These are phyloP conservation scores for Trichoderma virens DNA, from an alignment of 495 filamentous ascomycete species.

Conservation along the genomic window DNA sequence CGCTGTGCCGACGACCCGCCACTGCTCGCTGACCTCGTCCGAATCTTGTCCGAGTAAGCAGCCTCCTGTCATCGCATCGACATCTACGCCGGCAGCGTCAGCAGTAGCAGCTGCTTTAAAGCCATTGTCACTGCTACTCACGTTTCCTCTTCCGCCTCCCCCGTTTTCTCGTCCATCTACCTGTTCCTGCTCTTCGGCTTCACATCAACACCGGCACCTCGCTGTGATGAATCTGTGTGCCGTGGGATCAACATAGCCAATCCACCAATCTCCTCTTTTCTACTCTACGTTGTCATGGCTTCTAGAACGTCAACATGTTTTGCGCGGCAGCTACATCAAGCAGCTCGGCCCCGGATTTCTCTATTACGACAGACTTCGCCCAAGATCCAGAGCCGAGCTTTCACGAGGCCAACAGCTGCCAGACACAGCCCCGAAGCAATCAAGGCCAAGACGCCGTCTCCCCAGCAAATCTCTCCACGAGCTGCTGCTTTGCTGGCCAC, in stretches of 20 bases:
- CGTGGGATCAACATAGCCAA: no score
- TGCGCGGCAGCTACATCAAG: not conserved
- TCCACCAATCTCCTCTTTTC: not conserved
- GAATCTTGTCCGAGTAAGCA: not conserved
- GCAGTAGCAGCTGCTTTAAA: not conserved
- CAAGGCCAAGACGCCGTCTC: not conserved
- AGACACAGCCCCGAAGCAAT: not conserved
- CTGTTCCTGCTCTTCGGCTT: not conserved
- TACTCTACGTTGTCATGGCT: not conserved
- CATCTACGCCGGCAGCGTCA: not conserved
- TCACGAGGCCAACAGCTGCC: not conserved
- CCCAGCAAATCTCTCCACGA: not conserved
- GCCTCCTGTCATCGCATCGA: not conserved
- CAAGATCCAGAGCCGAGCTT: not conserved
- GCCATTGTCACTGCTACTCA: not conserved
- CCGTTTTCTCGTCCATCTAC: not conserved
- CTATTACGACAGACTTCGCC: not conserved
- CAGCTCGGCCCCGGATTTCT: not conserved
- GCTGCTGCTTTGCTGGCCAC: not conserved
- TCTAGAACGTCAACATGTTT: not conserved
- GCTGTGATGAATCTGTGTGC: not conserved
- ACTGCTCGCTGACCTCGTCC: not conserved
- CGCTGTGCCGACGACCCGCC: not conserved
- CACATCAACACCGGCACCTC: not conserved
- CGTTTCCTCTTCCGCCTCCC: not conserved